A percentile compares a stretch with the other conserved stretches of the same genome.
Conservation (phyloP, 345 rosid species). For the Nephelium lappaceum region DNA sequence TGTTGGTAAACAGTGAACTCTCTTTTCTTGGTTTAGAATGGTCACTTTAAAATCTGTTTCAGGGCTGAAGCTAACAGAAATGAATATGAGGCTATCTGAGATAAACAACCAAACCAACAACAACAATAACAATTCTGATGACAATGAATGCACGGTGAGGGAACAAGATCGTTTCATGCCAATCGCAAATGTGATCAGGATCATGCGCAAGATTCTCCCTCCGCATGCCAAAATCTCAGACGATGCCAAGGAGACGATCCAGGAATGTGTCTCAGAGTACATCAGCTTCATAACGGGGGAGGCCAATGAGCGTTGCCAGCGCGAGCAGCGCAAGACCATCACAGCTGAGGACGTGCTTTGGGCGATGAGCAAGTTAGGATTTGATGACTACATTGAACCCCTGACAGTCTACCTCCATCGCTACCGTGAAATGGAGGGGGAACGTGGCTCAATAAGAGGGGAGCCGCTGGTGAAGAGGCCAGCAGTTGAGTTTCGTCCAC, state of each 20-base stretch:
- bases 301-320: conserved; percentile 95
- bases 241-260: conserved; percentile 93
- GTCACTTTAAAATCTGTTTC: neutral
- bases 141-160: conserved; percentile 67
- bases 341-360: conserved; percentile 91
- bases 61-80: conserved; percentile 41
- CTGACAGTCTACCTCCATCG: conserved; percentile 72
- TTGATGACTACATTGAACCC: conserved; percentile 89
- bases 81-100: conserved; percentile 39
- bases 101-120: conserved; percentile 24
- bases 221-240: conserved; percentile 93
- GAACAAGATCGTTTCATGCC: conserved; percentile 98
- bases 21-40: neutral
- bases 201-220: conserved; percentile 90
- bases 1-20: no score
- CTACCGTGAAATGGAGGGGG: conserved; percentile 76
- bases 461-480: conserved; percentile 62
- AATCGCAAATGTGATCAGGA: conserved; percentile 87
- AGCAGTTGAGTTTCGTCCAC: conserved; percentile 35
- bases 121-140: conserved; percentile 32
- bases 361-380: conserved; percentile 96
- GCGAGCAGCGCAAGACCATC: conserved; percentile 94
- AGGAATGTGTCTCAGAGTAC: conserved; percentile 96
- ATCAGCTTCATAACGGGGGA: conserved; percentile 98
- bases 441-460: conserved; percentile 55